These are phyloP conservation scores for Cystofilobasidium capitatum DNA, from an alignment of 768 basidiomycete species.

Conservation along the genomic window DNA sequence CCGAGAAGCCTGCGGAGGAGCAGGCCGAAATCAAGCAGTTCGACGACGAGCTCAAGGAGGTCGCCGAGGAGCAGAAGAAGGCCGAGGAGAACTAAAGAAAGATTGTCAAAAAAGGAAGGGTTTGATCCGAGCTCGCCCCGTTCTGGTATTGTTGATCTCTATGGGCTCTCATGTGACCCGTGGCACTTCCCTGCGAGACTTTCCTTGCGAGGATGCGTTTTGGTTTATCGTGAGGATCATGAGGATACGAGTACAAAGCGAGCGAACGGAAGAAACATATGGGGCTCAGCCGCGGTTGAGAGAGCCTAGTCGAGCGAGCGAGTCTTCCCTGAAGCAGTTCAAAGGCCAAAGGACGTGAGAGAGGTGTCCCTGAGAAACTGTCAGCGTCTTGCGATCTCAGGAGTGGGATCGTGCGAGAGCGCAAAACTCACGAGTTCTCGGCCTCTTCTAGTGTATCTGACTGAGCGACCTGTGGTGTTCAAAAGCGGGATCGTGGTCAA, in stretches of 20 bases:
- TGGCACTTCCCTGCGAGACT: too few relatives aligned
- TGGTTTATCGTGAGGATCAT: conserved; percentile 4
- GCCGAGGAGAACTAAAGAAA: conserved; percentile 4
- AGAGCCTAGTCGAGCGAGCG: conserved; percentile 39
- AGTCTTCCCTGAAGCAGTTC: conserved; percentile 39
- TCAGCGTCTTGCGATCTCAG: too few relatives aligned
- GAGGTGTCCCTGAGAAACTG: neutral
- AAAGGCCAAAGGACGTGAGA: conserved; percentile 5
- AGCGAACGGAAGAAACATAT: neutral
- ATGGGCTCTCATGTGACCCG: too few relatives aligned
- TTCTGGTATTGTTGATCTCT: too few relatives aligned
- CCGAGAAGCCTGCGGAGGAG: conserved; percentile 14
- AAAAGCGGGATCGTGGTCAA: neutral
- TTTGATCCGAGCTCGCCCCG: too few relatives aligned
- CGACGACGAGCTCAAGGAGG: conserved; percentile 24
- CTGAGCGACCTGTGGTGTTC: conserved; percentile 38
- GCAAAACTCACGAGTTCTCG: conserved; percentile 31
- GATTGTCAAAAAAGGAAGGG: neutral
- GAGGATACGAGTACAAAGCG: conserved; percentile 2
- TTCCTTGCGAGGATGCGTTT: too few relatives aligned
- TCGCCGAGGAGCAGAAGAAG: conserved; percentile 18
- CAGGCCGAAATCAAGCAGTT: conserved; percentile 4
- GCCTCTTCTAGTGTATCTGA: conserved; percentile 44
- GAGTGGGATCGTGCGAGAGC: too few relatives aligned
- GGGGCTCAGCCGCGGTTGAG: conserved; percentile 12